These are phyloP conservation scores for Russula brevipes DNA, from an alignment of 768 basidiomycete genomes.

Conservation along the genomic window DNA sequence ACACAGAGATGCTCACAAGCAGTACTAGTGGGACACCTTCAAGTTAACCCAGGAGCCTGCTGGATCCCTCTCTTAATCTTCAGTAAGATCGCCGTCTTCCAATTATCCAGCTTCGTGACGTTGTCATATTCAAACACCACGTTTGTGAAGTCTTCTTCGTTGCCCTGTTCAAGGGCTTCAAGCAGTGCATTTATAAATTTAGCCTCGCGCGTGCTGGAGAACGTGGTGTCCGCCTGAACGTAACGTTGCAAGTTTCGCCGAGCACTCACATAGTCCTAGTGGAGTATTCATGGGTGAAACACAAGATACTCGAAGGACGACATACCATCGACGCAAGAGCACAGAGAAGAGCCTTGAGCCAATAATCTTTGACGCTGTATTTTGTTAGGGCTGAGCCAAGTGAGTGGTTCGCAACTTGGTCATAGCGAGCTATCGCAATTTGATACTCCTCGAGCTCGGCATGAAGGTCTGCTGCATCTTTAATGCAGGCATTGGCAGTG, in stretches of 20 bases:
- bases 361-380: slow-evolving; percentile 98
- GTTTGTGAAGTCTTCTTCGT: slow-evolving; percentile 68
- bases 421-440: slow-evolving; percentile 82
- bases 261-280: slow-evolving; percentile 81
- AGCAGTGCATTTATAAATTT: slow-evolving; percentile 77
- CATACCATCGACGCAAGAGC: slow-evolving; percentile 82
- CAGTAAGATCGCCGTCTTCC: slow-evolving; percentile 89
- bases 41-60: slow-evolving; percentile 41
- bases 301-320: slow-evolving; percentile 14
- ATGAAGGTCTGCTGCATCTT: slow-evolving; percentile 93
- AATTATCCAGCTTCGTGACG: slow-evolving; percentile 87
- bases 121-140: slow-evolving; percentile 92
- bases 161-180: slow-evolving; percentile 70
- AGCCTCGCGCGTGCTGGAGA: slow-evolving; percentile 83
- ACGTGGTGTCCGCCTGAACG: slow-evolving; percentile 75
- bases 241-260: slow-evolving; percentile 76
- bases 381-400: slow-evolving; percentile 82
- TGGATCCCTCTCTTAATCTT: slow-evolving; percentile 82
- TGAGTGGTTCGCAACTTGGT: slow-evolving; percentile 83
- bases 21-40: slow-evolving; percentile 4
- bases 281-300: not conserved
- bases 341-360: slow-evolving; percentile 83
- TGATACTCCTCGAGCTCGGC: slow-evolving; percentile 84
- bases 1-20: not conserved
- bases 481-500: slow-evolving; percentile 92